Conservation (phyloP, 768 basidiomycete species). For the Cystofilobasidium bisporidii region DNA sequence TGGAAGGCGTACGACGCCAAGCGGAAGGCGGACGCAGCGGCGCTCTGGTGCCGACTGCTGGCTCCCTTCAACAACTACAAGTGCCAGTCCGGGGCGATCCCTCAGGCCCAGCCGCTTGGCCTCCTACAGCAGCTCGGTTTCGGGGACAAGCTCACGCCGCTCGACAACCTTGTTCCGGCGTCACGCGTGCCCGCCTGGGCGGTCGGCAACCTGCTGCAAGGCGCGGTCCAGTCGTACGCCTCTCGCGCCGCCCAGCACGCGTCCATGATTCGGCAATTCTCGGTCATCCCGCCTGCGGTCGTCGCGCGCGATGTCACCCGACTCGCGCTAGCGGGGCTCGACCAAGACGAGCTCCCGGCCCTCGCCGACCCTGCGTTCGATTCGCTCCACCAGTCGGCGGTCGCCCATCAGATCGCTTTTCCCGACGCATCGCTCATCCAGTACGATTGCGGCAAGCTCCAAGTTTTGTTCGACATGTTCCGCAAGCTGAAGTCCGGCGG, state of each 20-base stretch:
- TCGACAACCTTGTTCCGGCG: slow-evolving; percentile 39
- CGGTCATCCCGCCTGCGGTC: slow-evolving; percentile 67
- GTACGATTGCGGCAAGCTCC: slow-evolving; percentile 93
- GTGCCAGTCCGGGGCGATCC: slow-evolving; percentile 46
- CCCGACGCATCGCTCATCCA: slow-evolving; percentile 81
- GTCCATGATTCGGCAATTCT: slow-evolving; percentile 56
- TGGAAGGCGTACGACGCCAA: slow-evolving; percentile 51
- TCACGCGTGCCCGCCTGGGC: slow-evolving; percentile 38
- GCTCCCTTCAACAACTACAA: slow-evolving; percentile 65
- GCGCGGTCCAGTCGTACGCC: slow-evolving; percentile 55
- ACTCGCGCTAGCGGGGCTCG: no score
- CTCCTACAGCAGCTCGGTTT: slow-evolving; percentile 35
- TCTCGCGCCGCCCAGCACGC: slow-evolving; percentile 52
- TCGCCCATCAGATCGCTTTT: slow-evolving; percentile 85
- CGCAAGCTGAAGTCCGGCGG: slow-evolving; percentile 76
- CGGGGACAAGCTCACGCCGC: slow-evolving; percentile 46
- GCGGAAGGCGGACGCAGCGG: slow-evolving; percentile 47
- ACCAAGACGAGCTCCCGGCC: slow-evolving; percentile 31
- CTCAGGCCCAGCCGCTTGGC: slow-evolving; percentile 37
- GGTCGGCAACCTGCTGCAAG: slow-evolving; percentile 43
- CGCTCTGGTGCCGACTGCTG: slow-evolving; percentile 60
- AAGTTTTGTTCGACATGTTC: slow-evolving; percentile 66
- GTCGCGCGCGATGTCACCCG: slow-evolving; percentile 49
- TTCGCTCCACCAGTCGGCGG: slow-evolving; percentile 59
- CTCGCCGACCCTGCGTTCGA: slow-evolving; percentile 51